Evolutionary conservation across 202 grass and related monocot genomes (phyloP).

Genomic region (Setaria viridis): DNA sequence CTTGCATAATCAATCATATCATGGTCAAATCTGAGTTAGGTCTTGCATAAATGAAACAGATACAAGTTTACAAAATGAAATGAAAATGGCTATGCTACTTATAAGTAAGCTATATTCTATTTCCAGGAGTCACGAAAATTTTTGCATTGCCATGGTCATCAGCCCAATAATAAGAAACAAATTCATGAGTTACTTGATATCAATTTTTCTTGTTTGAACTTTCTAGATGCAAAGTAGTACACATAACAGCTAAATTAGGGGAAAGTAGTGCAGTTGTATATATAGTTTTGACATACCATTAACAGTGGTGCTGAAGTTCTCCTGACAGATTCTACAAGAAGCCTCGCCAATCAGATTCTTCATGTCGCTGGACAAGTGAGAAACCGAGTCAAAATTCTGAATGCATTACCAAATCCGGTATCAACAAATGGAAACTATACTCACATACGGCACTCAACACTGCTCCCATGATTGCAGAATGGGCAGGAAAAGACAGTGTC

Average conservation of each 20-base stretch:
- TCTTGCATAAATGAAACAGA: too few relatives aligned
- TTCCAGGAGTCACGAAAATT: background rate
- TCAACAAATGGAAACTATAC: background rate
- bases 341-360: slow-evolving; percentile 97
- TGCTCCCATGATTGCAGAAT: slow-evolving; percentile 95
- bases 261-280: background rate
- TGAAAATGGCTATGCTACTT: background rate
- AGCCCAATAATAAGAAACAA: background rate
- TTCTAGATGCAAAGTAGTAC: background rate
- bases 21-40: too few relatives aligned
- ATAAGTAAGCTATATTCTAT: slow-evolving; percentile 7
- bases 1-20: too few relatives aligned
- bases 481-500: slow-evolving; percentile 90
- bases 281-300: slow-evolving; percentile 62
- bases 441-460: slow-evolving; percentile 96
- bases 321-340: slow-evolving; percentile 83
- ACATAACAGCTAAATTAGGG: background rate
- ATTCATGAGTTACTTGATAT: background rate
- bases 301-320: slow-evolving; percentile 89
- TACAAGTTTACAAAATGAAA: too few relatives aligned
- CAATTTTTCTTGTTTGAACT: background rate
- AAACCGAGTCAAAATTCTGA: slow-evolving; percentile 35
- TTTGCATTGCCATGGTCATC: background rate
- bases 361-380: slow-evolving; percentile 68
- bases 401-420: slow-evolving; percentile 6